Conservation (phyloP, 2,329 filamentous ascomycete genomes). For the Fusarium subglutinans region DNA sequence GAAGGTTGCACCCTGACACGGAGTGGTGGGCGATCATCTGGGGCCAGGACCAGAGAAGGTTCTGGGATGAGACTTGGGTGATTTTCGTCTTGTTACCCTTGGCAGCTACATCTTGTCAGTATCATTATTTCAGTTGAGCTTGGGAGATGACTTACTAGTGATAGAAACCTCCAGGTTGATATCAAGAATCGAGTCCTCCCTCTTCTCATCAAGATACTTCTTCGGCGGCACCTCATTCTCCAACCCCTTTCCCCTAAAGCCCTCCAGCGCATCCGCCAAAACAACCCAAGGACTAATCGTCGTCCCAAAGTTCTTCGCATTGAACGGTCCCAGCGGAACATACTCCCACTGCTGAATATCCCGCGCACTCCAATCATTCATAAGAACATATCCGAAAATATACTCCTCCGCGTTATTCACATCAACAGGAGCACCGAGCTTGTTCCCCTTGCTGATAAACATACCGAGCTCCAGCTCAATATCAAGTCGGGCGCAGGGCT, state of each 20-base stretch:
- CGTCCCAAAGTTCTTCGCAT: slow-evolving; percentile 69
- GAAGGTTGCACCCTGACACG: slow-evolving; percentile 78
- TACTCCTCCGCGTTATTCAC: slow-evolving; percentile 72
- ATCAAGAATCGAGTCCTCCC: slow-evolving; percentile 48
- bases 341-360: slow-evolving; percentile 72
- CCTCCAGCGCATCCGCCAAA: slow-evolving; percentile 64
- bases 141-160: slow-evolving; percentile 45
- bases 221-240: slow-evolving; percentile 48
- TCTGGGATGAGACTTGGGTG: slow-evolving; percentile 43
- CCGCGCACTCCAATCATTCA: slow-evolving; percentile 72
- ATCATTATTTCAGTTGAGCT: accelerated
- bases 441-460: slow-evolving; percentile 74
- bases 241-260: slow-evolving; percentile 32
- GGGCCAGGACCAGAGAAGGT: slow-evolving; percentile 80
- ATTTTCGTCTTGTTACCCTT: slow-evolving; percentile 45
- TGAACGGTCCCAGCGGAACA: slow-evolving; percentile 69
- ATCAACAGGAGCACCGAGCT: slow-evolving; percentile 70
- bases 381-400: slow-evolving; percentile 74
- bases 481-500: slow-evolving; percentile 71
- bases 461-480: slow-evolving; percentile 82
- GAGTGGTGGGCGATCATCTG: slow-evolving; percentile 88
- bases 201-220: slow-evolving; percentile 65
- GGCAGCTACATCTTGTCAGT: slow-evolving; percentile 34
- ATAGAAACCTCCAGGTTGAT: slow-evolving; percentile 52
- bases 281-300: slow-evolving; percentile 71